Percentiles rank a stretch among this genome's conserved stretches.
phyloP scores from a whole-genome alignment of 306 rosid genomes.

The Hylodesmum podocarpum region DNA sequence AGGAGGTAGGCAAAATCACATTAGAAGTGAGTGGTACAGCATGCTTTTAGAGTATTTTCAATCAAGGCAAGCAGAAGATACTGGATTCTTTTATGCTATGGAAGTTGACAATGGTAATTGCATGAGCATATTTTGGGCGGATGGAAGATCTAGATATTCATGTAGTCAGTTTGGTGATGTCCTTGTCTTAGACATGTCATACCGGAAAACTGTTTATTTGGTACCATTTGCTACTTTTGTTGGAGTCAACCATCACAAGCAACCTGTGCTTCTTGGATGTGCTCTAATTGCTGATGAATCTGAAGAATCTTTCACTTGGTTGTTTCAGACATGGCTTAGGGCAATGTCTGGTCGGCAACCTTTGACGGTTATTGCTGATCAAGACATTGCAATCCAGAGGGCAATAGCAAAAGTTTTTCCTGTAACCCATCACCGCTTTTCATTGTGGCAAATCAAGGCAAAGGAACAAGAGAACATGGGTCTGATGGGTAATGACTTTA shows the following conservation, averaged over 20 bases:
- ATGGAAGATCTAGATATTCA: constrained; percentile 92
- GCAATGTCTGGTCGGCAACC: constrained; percentile 81
- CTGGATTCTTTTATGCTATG: constrained; percentile 86
- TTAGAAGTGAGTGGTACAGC: constrained; percentile 77
- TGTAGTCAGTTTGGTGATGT: constrained; percentile 93
- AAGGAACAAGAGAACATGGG: constrained; percentile 68
- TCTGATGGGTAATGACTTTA: constrained; percentile 59
- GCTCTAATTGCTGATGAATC: constrained; percentile 91
- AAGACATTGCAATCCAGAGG: constrained; percentile 74
- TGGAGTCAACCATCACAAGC: constrained; percentile 93
- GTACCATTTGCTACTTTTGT: constrained; percentile 89
- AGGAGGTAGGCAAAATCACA: constrained; percentile 74
- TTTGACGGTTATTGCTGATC: constrained; percentile 84
- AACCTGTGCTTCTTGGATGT: constrained; percentile 94
- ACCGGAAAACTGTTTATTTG: constrained; percentile 65
- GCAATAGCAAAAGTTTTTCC: constrained; percentile 79
- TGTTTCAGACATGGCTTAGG: constrained; percentile 89
- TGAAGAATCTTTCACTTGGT: constrained; percentile 85
- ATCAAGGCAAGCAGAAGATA: constrained; percentile 83
- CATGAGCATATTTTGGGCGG: constrained; percentile 98
- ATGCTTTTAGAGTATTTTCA: constrained; percentile 85
- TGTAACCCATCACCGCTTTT: constrained; percentile 74
- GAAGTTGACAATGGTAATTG: constrained; percentile 75
- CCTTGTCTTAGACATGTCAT: constrained; percentile 76
- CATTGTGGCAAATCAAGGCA: constrained; percentile 83